Conservation (phyloP, 2,329 filamentous ascomycete species). For the Pseudophaeomoniella oleicola region DNA sequence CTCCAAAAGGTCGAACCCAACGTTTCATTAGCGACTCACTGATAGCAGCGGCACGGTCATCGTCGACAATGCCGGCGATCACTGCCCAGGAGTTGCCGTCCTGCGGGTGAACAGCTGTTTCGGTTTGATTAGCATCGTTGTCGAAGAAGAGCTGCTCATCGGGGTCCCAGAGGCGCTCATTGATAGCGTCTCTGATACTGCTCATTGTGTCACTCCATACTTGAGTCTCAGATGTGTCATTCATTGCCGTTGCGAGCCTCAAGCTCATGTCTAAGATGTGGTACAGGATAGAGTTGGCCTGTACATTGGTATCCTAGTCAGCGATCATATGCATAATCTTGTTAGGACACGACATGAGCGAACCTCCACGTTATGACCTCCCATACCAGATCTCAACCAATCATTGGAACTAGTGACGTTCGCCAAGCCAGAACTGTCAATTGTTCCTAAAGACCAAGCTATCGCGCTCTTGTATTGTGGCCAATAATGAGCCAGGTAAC, state of each 20-base stretch:
- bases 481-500: conserved; percentile 28
- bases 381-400: conserved; percentile 37
- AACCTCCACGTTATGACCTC: conserved; percentile 32
- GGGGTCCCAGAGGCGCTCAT: conserved; percentile 15
- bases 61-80: conserved; percentile 17
- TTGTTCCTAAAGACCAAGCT: conserved; percentile 23
- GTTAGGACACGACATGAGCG: conserved; percentile 1
- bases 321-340: too few species aligned
- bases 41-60: conserved; percentile 14
- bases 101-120: conserved; percentile 15
- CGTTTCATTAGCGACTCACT: conserved; percentile 22
- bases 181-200: conserved; percentile 13
- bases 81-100: conserved; percentile 25
- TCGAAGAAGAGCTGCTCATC: conserved; percentile 13
- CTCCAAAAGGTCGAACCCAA: conserved; percentile 30
- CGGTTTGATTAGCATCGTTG: conserved; percentile 17
- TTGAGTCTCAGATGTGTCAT: conserved; percentile 7
- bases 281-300: conserved; percentile 30
- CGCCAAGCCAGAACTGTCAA: conserved; percentile 28
- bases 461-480: conserved; percentile 27
- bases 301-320: background rate
- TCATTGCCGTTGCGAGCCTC: conserved; percentile 10
- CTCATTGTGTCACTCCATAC: conserved; percentile 11
- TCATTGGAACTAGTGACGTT: conserved; percentile 30
- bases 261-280: conserved; percentile 13